Base-by-base conservation (phyloP, 1,284 basidiomycete species). In the Melampsora larici-populina region DNA sequence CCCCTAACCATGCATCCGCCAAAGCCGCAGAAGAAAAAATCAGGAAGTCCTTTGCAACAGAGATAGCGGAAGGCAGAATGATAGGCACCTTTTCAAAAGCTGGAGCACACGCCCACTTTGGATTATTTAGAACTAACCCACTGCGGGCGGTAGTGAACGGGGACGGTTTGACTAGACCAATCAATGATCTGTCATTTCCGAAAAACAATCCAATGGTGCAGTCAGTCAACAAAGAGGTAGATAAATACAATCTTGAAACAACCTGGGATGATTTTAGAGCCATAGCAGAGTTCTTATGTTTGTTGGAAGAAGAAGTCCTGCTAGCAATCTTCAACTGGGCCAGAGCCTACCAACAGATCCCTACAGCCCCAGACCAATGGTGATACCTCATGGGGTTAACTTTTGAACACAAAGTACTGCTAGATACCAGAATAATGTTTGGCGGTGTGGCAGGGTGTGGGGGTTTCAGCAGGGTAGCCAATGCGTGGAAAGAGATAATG, bases 261-360 rank as follows among this genome's bases (percentile, higher is more conserved):
- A 68, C 66, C 26, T 68, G 66, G 66, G 66, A 68, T 46, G 29
- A 68, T 68, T 68, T 46, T 43, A 40, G 24, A 31, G 8, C n/a
- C n/a, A n/a, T 40, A 8, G 66, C 46, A 17, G 43, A 24, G 15
- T 13, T 40, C 24, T 68, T 68, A 11, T 18, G 36, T 21, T 7
- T 11, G n/a, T 3, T 26, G 46, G 5, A 5, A 9, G 31, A 29
- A 29, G 29, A 21, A 9, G 8, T 65, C 3, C 31, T 33, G 31
- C 33, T 8, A 17, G 29, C n/a, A 24, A 33, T 29, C 18, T 65
- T 9, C 6, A 8, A 70, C 17, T 70, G 69, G 69, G 69, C 26
- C 13, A 58, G 55, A 29, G 69, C 69, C 4, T 70, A 70, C 49
- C 3, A 43, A 4, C 66, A 69, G 18, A 69, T 69, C 46, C 66